phyloP scores from a whole-genome alignment of 805 yeast species.

The Barnettozyma pratensis region DNA sequence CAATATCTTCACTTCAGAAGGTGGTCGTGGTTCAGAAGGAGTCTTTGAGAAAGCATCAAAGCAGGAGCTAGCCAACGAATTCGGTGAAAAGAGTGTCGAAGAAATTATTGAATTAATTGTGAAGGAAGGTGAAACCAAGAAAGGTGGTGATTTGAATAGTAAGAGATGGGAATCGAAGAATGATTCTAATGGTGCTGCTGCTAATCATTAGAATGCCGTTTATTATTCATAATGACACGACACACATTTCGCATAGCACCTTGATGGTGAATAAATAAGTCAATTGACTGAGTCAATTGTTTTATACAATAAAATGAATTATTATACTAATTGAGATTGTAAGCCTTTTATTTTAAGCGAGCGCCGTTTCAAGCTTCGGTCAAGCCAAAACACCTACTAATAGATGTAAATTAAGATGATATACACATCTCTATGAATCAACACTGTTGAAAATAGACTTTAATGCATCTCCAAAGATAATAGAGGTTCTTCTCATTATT shows the following conservation, averaged over 20 bases:
- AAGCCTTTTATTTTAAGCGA: no score
- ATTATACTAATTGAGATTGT: no score
- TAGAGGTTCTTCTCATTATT: conserved; percentile 20
- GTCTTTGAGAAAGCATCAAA: conserved; percentile 66
- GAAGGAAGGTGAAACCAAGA: conserved; percentile 52
- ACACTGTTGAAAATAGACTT: conserved; percentile 14
- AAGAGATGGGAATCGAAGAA: conserved; percentile 37
- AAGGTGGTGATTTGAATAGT: conserved; percentile 24
- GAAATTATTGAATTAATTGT: conserved; percentile 57
- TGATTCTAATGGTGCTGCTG: conserved; percentile 28
- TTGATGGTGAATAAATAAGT: no score
- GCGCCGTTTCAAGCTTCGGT: no score
- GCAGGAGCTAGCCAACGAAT: conserved; percentile 58
- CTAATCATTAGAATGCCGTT: no score
- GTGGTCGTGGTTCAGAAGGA: conserved; percentile 68
- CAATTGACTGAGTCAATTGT: no score
- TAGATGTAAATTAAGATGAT: no score
- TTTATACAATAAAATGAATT: no score
- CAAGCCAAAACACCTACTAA: no score
- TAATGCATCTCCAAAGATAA: conserved; percentile 18
- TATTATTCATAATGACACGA: no score
- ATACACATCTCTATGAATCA: not conserved
- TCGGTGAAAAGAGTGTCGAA: conserved; percentile 50
- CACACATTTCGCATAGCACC: no score
- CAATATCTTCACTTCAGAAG: conserved; percentile 56